A percentile compares a stretch with the other conserved stretches of the same genome.
Conservation (phyloP, 805 yeast species). For the Metschnikowia gruessii region DNA sequence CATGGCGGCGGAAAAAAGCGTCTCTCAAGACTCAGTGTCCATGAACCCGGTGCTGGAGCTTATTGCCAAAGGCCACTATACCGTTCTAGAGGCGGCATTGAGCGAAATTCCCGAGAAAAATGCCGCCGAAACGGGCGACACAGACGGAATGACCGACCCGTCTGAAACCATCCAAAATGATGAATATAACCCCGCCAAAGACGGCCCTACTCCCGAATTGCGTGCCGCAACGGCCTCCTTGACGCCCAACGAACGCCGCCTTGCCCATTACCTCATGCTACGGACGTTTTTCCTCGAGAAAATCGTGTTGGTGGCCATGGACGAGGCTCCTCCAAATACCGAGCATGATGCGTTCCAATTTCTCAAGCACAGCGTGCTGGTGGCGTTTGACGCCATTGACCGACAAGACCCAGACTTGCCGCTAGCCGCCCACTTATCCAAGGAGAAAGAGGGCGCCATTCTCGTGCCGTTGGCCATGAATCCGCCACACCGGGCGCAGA, state of each 20-base stretch:
- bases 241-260: slow-evolving; percentile 1
- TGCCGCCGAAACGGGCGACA: no score
- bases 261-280: slow-evolving; percentile 12
- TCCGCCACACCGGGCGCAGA: slow-evolving; percentile 7
- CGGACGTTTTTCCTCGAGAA: slow-evolving; percentile 14
- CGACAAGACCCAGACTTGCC: background rate
- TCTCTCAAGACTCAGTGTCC: background rate
- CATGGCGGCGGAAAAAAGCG: slow-evolving; percentile 2
- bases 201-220: background rate
- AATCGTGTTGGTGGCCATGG: slow-evolving; percentile 6
- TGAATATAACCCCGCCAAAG: no score
- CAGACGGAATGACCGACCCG: no score
- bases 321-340: background rate
- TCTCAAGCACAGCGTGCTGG: slow-evolving; percentile 6
- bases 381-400: slow-evolving; percentile 5
- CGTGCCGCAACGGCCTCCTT: background rate
- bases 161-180: no score
- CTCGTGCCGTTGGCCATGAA: slow-evolving; percentile 15
- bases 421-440: slow-evolving; percentile 1
- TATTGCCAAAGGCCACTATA: slow-evolving; percentile 9
- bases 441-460: slow-evolving; percentile 12
- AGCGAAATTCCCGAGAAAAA: background rate
- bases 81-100: background rate
- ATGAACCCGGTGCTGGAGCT: slow-evolving; percentile 5
- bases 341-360: slow-evolving; percentile 5